Evolutionary conservation across 345 rosid species (phyloP).

Genomic region (Eucalyptus sideroxylon): DNA sequence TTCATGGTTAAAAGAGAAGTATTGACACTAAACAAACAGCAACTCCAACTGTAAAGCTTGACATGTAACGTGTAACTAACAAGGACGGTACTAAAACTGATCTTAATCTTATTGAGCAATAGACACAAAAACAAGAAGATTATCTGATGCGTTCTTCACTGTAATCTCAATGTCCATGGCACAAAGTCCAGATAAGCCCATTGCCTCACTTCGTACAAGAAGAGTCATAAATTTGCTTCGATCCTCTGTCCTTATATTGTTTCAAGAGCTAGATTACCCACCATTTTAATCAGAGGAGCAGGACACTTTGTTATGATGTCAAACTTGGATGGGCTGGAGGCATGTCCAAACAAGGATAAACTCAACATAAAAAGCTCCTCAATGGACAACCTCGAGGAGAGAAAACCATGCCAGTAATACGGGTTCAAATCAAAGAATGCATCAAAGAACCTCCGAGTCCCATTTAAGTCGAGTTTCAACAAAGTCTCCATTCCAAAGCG

Average conservation of each 20-base stretch:
- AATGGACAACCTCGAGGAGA: slow-evolving; percentile 43
- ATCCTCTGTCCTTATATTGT: slow-evolving; percentile 6
- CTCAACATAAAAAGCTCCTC: slow-evolving; percentile 25
- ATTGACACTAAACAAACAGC: background rate
- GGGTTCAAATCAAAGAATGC: slow-evolving; percentile 57
- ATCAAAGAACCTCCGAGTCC: slow-evolving; percentile 43
- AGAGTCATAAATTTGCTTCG: background rate
- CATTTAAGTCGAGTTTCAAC: slow-evolving; percentile 41
- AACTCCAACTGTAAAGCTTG: background rate
- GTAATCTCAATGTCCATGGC: background rate
- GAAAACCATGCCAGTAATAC: slow-evolving; percentile 55
- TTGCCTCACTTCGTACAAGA: background rate
- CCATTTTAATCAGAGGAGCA: slow-evolving; percentile 36
- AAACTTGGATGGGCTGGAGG: slow-evolving; percentile 29
- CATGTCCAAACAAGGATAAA: slow-evolving; percentile 30
- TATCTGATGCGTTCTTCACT: background rate
- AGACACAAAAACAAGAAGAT: background rate
- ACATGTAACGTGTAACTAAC: background rate
- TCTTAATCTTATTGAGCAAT: background rate
- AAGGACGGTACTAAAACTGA: background rate
- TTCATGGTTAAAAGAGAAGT: background rate
- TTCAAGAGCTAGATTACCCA: slow-evolving; percentile 46
- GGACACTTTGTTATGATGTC: slow-evolving; percentile 59
- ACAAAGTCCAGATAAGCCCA: background rate
- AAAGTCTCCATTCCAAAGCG: slow-evolving; percentile 61